A percentile compares a stretch with the other conserved stretches of the same genome.
Conservation (phyloP, 208 protist species). For the Leptomonas pyrrhocoris region DNA sequence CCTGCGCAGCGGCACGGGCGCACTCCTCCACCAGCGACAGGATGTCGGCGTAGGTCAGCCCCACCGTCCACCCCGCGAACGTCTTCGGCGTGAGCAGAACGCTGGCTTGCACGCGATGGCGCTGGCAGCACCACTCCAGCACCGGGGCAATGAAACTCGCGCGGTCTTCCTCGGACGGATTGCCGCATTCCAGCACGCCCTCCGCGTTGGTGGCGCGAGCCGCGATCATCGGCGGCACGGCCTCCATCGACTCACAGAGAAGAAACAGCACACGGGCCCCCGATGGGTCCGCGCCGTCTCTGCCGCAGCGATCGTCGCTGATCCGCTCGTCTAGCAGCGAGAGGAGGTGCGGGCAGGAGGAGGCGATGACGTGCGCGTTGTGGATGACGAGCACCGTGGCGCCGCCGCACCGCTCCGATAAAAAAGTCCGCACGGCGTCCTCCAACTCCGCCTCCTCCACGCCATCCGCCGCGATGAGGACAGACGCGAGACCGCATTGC, state of each 20-base stretch:
- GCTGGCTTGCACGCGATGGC: constrained; percentile 46
- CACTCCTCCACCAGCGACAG: constrained; percentile 59
- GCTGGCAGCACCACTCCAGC: constrained; percentile 27
- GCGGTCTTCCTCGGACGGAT: constrained; percentile 73
- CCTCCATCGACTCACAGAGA: constrained; percentile 74
- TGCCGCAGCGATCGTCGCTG: not conserved
- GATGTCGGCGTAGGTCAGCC: constrained; percentile 71
- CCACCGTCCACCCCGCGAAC: constrained; percentile 75
- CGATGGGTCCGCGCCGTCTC: not conserved
- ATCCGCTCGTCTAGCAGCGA: constrained; percentile 39
- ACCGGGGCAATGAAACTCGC: constrained; percentile 28
- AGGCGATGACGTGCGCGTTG: constrained; percentile 55
- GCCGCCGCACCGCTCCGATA: constrained; percentile 18
- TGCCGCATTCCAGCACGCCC: constrained; percentile 72
- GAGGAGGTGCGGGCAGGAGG: constrained; percentile 48
- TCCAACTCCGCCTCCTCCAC: constrained; percentile 47
- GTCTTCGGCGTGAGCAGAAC: constrained; percentile 56
- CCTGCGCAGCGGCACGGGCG: constrained; percentile 23
- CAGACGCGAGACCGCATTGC: constrained; percentile 40
- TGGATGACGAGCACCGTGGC: constrained; percentile 56
- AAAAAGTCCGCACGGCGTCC: constrained; percentile 39
- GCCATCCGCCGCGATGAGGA: constrained; percentile 49
- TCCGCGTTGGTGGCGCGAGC: constrained; percentile 66
- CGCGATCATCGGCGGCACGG: constrained; percentile 64
- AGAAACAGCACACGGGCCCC: constrained; percentile 51